These are phyloP conservation scores for Mycena galericulata DNA, from an alignment of 768 basidiomycete genomes.

Conservation along the genomic window DNA sequence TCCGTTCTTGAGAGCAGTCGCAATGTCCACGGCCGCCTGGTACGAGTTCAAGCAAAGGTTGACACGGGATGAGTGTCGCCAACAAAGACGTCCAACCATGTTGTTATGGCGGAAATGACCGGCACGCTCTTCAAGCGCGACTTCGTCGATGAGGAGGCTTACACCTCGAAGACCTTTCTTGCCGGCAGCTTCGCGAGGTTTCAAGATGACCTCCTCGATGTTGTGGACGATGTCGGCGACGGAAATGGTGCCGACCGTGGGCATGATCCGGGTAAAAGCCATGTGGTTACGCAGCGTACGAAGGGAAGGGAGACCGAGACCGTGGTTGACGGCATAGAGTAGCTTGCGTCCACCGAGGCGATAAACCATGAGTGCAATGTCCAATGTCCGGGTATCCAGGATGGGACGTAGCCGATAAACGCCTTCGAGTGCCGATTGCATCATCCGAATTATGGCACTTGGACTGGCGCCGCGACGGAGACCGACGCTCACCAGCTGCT, in stretches of 20 bases:
- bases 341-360: not conserved
- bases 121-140: not conserved
- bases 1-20: not conserved
- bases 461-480: conserved; percentile 23
- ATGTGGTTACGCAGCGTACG: not conserved
- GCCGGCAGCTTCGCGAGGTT: too few species aligned
- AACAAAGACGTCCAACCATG: not conserved
- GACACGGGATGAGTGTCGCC: not conserved
- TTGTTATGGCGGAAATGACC: not conserved
- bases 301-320: not conserved
- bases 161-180: too few species aligned
- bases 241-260: not conserved
- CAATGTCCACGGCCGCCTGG: too few species aligned
- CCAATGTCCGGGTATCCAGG: not conserved
- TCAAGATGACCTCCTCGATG: not conserved
- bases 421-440: conserved; percentile 24
- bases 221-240: not conserved
- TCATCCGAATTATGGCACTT: conserved; percentile 3
- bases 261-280: not conserved
- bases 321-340: not conserved
- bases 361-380: conserved; percentile 20
- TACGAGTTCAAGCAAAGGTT: not conserved
- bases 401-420: not conserved
- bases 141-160: not conserved
- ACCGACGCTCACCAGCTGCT: not conserved